These are phyloP conservation scores for Poa pratensis DNA, from an alignment of 176 grass and related monocot species.

Conservation along the genomic window DNA sequence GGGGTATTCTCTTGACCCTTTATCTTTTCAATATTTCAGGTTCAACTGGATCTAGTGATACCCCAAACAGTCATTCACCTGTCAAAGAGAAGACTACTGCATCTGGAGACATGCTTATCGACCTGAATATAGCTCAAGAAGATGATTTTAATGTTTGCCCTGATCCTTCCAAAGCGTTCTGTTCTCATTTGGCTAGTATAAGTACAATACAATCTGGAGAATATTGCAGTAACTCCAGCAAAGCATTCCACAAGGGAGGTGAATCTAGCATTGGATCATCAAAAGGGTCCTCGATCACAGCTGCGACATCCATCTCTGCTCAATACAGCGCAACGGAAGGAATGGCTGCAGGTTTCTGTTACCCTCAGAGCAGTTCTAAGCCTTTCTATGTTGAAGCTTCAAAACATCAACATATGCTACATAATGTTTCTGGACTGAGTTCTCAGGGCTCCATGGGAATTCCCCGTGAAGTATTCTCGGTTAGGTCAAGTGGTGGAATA, in stretches of 20 bases:
- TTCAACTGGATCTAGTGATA: constrained; percentile 52
- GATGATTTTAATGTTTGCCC: constrained; percentile 48
- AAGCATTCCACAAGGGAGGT: constrained; percentile 43
- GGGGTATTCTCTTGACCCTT: constrained; percentile 28
- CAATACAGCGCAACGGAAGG: constrained; percentile 39
- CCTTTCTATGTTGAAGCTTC: constrained; percentile 33
- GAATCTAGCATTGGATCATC: constrained; percentile 55
- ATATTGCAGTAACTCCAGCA: constrained; percentile 45
- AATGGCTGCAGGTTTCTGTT: constrained; percentile 31
- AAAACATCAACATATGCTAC: constrained; percentile 15
- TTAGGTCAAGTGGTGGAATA: constrained; percentile 10
- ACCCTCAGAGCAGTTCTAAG: constrained; percentile 14
- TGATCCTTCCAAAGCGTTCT: constrained; percentile 27
- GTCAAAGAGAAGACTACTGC: constrained; percentile 43
- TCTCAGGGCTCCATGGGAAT: constrained; percentile 21
- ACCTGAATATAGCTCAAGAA: constrained; percentile 82
- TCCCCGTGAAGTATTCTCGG: background rate
- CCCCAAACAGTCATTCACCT: constrained; percentile 38
- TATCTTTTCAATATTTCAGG: constrained; percentile 42
- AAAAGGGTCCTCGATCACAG: constrained; percentile 64
- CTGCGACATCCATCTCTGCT: constrained; percentile 33
- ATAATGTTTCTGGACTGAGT: constrained; percentile 27
- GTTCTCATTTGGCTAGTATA: constrained; percentile 46
- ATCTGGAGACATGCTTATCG: constrained; percentile 55
- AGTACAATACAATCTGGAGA: constrained; percentile 35